A percentile compares a stretch with the other conserved stretches of the same genome.
Conservation (phyloP, 2,329 filamentous ascomycete genomes). For the Penicillium nordicum region DNA sequence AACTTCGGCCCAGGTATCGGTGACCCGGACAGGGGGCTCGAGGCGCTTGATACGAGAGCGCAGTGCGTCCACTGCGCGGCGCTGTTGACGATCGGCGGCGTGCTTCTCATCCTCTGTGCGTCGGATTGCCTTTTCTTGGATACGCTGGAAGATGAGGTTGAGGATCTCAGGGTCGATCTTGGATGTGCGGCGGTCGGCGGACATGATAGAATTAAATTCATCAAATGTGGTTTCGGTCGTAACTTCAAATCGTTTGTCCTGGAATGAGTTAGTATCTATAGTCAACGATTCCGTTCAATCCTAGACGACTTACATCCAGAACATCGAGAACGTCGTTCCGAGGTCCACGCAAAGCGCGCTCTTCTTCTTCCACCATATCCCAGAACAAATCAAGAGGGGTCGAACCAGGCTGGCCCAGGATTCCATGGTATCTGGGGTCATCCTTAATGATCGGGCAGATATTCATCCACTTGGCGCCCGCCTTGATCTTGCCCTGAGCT, state of each 20-base stretch:
- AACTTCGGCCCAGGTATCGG: conserved; percentile 87
- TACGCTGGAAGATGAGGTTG: conserved; percentile 77
- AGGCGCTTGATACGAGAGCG: conserved; percentile 84
- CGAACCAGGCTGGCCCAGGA: conserved; percentile 80
- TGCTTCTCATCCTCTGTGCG: conserved; percentile 80
- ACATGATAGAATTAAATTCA: conserved; percentile 79
- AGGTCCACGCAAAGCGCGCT: conserved; percentile 75
- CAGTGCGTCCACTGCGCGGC: conserved; percentile 77
- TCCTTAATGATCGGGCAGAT: conserved; percentile 70
- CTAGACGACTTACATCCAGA: conserved; percentile 65
- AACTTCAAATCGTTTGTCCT: conserved; percentile 92
- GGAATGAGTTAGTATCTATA: conserved; percentile 36
- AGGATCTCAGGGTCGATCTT: conserved; percentile 78
- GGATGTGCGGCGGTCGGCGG: conserved; percentile 81
- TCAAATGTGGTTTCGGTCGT: conserved; percentile 81
- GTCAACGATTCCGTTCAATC: background rate
- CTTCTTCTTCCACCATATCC: conserved; percentile 92
- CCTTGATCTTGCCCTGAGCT: conserved; percentile 75
- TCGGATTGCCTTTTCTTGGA: conserved; percentile 80
- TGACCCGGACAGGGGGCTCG: conserved; percentile 72
- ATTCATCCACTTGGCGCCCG: conserved; percentile 84
- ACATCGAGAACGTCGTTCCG: conserved; percentile 84
- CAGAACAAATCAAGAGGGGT: conserved; percentile 90
- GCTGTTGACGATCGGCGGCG: conserved; percentile 77
- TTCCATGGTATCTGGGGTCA: conserved; percentile 77